phyloP scores from a whole-genome alignment of 768 basidiomycete species.

The Heimioporus sp. region DNA sequence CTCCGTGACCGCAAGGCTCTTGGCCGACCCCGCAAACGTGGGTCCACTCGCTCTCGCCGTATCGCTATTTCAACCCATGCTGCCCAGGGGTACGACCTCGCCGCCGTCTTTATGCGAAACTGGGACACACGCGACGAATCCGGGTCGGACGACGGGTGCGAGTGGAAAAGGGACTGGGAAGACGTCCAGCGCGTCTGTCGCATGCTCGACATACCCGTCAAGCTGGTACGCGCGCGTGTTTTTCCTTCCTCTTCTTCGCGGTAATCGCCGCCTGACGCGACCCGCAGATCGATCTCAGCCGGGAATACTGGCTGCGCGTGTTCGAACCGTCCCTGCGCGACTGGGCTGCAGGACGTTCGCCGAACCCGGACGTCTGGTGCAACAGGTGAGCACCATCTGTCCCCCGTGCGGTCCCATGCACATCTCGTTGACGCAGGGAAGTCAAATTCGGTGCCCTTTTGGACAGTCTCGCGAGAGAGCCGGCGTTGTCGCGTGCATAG shows the following conservation, averaged over 20 bases:
- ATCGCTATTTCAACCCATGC: background rate
- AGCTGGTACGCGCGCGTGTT: conserved; percentile 51
- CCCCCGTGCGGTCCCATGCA: background rate
- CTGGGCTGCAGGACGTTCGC: conserved; percentile 81
- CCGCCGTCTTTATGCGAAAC: conserved; percentile 93
- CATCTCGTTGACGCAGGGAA: conserved; percentile 47
- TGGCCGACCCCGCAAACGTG: conserved; percentile 57
- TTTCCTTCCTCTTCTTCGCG: no score
- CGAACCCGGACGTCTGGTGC: conserved; percentile 93
- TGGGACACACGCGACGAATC: conserved; percentile 90
- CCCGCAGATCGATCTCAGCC: conserved; percentile 77
- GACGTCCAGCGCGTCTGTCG: conserved; percentile 83
- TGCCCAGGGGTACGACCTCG: conserved; percentile 71
- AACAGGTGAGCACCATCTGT: conserved; percentile 55
- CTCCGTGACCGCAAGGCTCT: conserved; percentile 77
- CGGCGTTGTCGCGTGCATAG: conserved; percentile 47
- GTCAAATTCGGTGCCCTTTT: conserved; percentile 90
- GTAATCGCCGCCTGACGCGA: conserved; percentile 3
- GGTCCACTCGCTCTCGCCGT: conserved; percentile 2
- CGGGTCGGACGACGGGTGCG: conserved; percentile 78
- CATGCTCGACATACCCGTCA: conserved; percentile 68
- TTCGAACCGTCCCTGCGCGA: conserved; percentile 80
- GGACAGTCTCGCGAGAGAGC: conserved; percentile 47
- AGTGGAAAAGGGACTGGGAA: conserved; percentile 95
- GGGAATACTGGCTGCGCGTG: conserved; percentile 88